Conservation (phyloP, 108 stramenopile species). For the Aurantiochytrium sp. region DNA sequence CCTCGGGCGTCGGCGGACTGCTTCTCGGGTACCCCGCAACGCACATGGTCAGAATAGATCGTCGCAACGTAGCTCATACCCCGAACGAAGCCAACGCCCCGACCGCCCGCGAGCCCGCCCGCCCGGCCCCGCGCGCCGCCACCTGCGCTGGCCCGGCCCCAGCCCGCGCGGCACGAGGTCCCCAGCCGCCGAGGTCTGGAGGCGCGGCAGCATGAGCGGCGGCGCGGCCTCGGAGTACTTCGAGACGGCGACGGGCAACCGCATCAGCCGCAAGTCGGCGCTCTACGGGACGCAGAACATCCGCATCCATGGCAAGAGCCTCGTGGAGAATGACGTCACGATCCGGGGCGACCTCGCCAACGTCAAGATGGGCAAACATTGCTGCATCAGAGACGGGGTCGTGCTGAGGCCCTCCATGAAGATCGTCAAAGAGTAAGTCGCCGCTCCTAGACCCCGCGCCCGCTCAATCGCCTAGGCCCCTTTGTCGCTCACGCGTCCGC, state of each 20-base stretch:
- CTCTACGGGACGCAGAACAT: constrained; percentile 7
- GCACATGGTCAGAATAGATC: no score
- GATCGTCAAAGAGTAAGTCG: not conserved
- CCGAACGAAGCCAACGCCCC: no score
- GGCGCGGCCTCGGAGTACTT: not conserved
- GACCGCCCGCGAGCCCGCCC: no score
- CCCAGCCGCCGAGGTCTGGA: no score
- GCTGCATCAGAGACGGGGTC: not conserved
- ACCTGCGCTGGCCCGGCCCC: no score
- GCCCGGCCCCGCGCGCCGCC: no score
- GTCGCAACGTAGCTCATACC: no score
- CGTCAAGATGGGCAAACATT: not conserved
- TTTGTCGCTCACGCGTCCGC: not conserved
- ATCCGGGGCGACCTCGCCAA: constrained; percentile 10
- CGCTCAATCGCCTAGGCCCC: not conserved
- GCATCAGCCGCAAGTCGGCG: not conserved
- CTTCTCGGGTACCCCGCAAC: no score
- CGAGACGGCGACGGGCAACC: constrained; percentile 23
- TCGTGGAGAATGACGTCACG: not conserved
- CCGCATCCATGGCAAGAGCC: constrained; percentile 6
- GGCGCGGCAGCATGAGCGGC: no score
- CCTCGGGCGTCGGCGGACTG: no score
- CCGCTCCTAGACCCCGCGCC: not conserved
- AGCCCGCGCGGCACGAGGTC: no score
- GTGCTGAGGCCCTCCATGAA: constrained; percentile 3